Evolutionary conservation across 805 yeast genomes (phyloP).

Genomic region (Yarrowia sp.): DNA sequence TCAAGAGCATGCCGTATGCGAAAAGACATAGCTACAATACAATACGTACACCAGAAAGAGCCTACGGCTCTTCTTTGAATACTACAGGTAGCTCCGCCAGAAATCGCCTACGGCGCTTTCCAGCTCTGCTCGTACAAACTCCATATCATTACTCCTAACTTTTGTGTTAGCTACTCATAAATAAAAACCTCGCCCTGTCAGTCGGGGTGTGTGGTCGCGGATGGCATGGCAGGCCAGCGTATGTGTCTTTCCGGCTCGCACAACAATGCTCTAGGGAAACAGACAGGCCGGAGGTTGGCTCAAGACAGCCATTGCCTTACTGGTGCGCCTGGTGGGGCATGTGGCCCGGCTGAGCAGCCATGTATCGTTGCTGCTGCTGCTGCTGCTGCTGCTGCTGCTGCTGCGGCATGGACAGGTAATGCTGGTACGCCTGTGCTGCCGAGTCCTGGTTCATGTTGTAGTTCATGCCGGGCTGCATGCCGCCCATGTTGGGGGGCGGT

Average conservation of each 20-base stretch:
- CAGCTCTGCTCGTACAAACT: background rate
- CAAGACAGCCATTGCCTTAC: background rate
- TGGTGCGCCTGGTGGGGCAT: conserved; percentile 26
- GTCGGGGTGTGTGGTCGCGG: background rate
- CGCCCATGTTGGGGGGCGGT: conserved; percentile 33
- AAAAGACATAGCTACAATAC: too few relatives aligned
- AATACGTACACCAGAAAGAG: too few relatives aligned
- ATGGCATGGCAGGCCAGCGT: background rate
- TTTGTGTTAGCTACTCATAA: conserved; percentile 20
- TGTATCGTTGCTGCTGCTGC: conserved; percentile 36
- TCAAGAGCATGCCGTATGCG: too few relatives aligned
- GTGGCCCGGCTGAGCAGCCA: conserved; percentile 32
- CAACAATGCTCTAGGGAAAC: conserved; percentile 10
- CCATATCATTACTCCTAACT: conserved; percentile 24
- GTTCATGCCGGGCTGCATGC: conserved; percentile 40
- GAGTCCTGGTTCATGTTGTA: conserved; percentile 46
- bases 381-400: conserved; percentile 35
- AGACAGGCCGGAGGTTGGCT: background rate
- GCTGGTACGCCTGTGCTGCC: conserved; percentile 58
- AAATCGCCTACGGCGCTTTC: too few relatives aligned
- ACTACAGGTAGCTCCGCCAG: too few relatives aligned
- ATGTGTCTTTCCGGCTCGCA: background rate
- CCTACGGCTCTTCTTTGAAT: too few relatives aligned
- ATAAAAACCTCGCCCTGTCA: conserved; percentile 16
- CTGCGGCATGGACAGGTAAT: conserved; percentile 47